phyloP scores from a whole-genome alignment of 2,329 filamentous ascomycete species.

The Dothideomycetes sp. region DNA sequence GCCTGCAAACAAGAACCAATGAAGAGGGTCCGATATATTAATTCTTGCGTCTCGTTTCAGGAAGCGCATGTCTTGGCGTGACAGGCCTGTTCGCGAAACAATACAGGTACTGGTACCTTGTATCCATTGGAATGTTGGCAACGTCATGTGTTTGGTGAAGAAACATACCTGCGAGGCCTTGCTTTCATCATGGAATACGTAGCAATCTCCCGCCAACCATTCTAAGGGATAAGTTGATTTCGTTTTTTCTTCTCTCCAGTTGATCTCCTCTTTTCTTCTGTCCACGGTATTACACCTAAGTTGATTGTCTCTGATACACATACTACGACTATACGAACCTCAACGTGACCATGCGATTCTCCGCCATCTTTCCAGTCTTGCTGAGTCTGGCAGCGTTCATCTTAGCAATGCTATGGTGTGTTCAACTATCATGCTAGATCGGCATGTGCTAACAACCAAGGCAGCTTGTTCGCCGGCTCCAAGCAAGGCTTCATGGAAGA shows the following conservation, averaged over 20 bases:
- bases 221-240: not conserved
- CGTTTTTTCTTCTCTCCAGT: not conserved
- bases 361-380: conserved; percentile 38
- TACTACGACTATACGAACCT: no score
- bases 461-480: conserved; percentile 45
- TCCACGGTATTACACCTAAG: not conserved
- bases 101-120: not conserved
- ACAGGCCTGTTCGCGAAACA: conserved; percentile 4
- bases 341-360: conserved; percentile 39
- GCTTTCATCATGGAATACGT: not conserved
- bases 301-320: conserved; percentile 8
- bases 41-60: conserved; percentile 6
- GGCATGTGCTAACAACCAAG: not conserved
- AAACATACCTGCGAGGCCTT: not conserved
- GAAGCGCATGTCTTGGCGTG: conserved; percentile 8
- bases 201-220: no score
- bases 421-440: not conserved
- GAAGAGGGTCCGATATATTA: not conserved
- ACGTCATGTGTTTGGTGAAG: conserved; percentile 7
- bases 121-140: conserved; percentile 6
- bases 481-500: conserved; percentile 45
- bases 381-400: conserved; percentile 45
- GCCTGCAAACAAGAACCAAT: not conserved
- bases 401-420: conserved; percentile 42
- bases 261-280: not conserved